A percentile compares a stretch with the other conserved stretches of the same genome.
Evolutionary conservation across 2,329 filamentous ascomycete genomes (phyloP).

Genomic region (Pseudocercospora crystallina): DNA sequence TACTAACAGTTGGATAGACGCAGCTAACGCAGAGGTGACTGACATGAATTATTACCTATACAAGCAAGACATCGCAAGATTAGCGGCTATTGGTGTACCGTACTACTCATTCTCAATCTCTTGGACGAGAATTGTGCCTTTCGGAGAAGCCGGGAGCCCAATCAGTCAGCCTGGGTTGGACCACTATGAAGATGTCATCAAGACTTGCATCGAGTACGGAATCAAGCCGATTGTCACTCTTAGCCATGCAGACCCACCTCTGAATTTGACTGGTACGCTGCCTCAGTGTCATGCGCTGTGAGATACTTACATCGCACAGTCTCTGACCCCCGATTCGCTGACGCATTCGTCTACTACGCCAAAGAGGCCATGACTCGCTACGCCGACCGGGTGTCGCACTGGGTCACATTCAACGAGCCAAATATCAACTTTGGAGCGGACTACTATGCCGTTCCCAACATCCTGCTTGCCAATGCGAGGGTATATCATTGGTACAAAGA

Average conservation of each 20-base stretch:
- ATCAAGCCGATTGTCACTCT: constrained; percentile 49
- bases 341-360: constrained; percentile 44
- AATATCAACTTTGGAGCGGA: constrained; percentile 15
- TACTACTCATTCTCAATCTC: constrained; percentile 47
- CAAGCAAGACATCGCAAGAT: constrained; percentile 28
- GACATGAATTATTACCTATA: constrained; percentile 21
- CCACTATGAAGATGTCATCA: constrained; percentile 52
- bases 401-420: constrained; percentile 47
- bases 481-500: constrained; percentile 52
- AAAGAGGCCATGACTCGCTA: constrained; percentile 40
- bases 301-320: neutral
- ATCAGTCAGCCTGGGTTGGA: constrained; percentile 48
- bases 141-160: constrained; percentile 45
- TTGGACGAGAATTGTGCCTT: constrained; percentile 52
- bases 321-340: constrained; percentile 30
- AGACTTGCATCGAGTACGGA: constrained; percentile 42
- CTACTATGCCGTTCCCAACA: constrained; percentile 37
- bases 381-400: constrained; percentile 33
- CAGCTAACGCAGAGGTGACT: constrained; percentile 28
- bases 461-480: constrained; percentile 24
- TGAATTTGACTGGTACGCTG: constrained; percentile 31
- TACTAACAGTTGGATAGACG: constrained; percentile 13
- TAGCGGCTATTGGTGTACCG: constrained; percentile 42
- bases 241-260: constrained; percentile 44
- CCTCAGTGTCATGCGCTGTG: neutral